phyloP scores from a whole-genome alignment of 2,329 filamentous ascomycete species.

The Aureobasidium subglaciale region DNA sequence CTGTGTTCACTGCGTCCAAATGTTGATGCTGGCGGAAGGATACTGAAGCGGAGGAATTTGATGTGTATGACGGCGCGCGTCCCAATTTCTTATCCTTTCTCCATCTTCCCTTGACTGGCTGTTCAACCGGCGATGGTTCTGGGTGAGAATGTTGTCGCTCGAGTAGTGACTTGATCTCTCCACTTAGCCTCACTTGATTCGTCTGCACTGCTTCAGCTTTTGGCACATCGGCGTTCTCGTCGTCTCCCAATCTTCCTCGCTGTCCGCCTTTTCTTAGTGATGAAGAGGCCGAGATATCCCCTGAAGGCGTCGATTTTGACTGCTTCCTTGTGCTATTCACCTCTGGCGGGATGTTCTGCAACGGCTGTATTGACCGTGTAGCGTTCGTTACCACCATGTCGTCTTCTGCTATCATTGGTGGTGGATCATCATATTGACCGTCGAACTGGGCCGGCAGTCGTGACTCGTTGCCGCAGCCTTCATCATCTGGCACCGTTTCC shows the following conservation, averaged over 20 bases:
- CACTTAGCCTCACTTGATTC: neutral
- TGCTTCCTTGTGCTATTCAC: constrained; percentile 18
- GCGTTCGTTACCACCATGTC: neutral
- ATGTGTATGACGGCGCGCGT: constrained; percentile 11
- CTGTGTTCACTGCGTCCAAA: constrained; percentile 8
- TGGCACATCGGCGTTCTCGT: neutral
- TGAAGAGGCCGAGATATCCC: neutral
- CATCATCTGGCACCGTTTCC: neutral
- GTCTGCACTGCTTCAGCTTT: neutral
- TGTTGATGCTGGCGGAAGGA: neutral
- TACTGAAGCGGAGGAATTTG: neutral
- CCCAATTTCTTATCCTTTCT: constrained; percentile 16
- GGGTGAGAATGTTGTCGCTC: constrained; percentile 10
- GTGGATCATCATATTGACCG: neutral
- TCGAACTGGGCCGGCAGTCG: neutral
- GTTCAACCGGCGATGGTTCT: constrained; percentile 1
- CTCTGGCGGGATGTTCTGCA: constrained; percentile 27
- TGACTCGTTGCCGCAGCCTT: no score
- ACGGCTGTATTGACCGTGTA: constrained; percentile 16
- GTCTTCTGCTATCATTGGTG: neutral
- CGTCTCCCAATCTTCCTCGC: neutral
- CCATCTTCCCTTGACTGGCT: neutral
- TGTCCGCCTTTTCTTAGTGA: neutral
- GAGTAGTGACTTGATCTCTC: constrained; percentile 13
- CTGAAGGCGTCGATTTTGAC: neutral